Percentiles rank a stretch among this genome's conserved stretches.
These are phyloP conservation scores for Penstemon newberryi DNA, from an alignment of 257 asterid species.

Conservation along the genomic window DNA sequence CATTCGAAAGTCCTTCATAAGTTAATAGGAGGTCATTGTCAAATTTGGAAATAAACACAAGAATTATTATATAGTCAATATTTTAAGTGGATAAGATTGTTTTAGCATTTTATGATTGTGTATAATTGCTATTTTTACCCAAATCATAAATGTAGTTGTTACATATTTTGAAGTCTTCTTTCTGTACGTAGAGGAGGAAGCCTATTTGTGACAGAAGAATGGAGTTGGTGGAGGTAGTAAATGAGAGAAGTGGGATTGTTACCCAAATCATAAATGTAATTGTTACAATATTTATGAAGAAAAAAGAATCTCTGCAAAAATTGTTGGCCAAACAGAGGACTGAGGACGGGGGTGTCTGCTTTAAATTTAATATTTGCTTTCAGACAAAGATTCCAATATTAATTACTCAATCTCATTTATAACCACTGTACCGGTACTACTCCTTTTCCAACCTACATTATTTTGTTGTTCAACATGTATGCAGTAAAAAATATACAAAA, in stretches of 20 bases:
- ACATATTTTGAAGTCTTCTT: slow-evolving; percentile 1
- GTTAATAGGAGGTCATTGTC: too few species aligned
- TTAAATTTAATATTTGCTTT: slow-evolving; percentile 25
- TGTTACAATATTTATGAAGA: slow-evolving; percentile 35
- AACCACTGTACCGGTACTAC: too few species aligned
- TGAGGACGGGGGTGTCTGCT: slow-evolving; percentile 6
- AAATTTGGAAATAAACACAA: too few species aligned
- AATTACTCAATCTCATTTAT: background rate
- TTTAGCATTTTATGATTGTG: too few species aligned
- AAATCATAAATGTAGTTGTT: background rate
- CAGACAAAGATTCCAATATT: slow-evolving; percentile 30
- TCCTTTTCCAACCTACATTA: too few species aligned
- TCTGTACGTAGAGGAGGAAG: slow-evolving; percentile 1
- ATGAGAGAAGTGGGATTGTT: slow-evolving; percentile 34
- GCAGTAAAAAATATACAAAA: too few species aligned
- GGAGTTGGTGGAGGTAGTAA: slow-evolving; percentile 38
- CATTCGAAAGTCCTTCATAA: too few species aligned
- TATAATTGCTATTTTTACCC: too few species aligned
- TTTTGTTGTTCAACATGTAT: too few species aligned
- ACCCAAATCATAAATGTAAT: slow-evolving; percentile 34
- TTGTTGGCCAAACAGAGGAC: slow-evolving; percentile 29
- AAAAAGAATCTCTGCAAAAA: slow-evolving; percentile 42
- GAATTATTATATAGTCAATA: too few species aligned
- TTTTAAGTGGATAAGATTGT: too few species aligned
- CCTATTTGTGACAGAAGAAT: background rate